phyloP scores from a whole-genome alignment of 2,329 filamentous ascomycete species.

The Sporothrix pallida region DNA sequence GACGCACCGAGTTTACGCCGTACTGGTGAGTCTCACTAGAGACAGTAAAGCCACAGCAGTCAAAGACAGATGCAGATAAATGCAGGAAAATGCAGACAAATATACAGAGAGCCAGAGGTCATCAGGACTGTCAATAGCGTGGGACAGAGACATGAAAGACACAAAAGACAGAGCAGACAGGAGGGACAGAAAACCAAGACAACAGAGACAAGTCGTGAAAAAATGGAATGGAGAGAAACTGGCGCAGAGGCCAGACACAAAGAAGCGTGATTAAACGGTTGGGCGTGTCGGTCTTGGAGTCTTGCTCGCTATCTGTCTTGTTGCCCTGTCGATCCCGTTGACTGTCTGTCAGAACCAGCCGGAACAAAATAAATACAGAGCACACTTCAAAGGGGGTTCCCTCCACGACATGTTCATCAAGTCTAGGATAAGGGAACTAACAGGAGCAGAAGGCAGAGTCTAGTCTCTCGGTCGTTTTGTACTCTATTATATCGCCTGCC shows the following conservation, averaged over 20 bases:
- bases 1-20: slow-evolving; percentile 20
- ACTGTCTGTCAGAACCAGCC: background rate
- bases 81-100: background rate
- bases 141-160: background rate
- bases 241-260: background rate
- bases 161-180: slow-evolving; percentile 9
- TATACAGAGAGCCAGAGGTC: background rate
- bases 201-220: background rate
- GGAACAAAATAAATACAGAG: background rate
- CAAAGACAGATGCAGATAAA: background rate
- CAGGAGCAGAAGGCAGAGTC: background rate
- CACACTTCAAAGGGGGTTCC: too few relatives aligned
- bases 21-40: slow-evolving; percentile 15
- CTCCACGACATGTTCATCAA: background rate
- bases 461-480: background rate
- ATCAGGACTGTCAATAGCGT: slow-evolving; percentile 12
- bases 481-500: background rate
- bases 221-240: background rate
- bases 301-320: too few relatives aligned
- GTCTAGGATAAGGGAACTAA: background rate
- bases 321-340: background rate
- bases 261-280: slow-evolving; percentile 1
- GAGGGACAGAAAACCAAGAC: background rate
- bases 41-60: background rate
- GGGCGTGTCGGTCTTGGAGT: too few relatives aligned